phyloP scores from a whole-genome alignment of 768 basidiomycete genomes.

The Mycena alexandri region DNA sequence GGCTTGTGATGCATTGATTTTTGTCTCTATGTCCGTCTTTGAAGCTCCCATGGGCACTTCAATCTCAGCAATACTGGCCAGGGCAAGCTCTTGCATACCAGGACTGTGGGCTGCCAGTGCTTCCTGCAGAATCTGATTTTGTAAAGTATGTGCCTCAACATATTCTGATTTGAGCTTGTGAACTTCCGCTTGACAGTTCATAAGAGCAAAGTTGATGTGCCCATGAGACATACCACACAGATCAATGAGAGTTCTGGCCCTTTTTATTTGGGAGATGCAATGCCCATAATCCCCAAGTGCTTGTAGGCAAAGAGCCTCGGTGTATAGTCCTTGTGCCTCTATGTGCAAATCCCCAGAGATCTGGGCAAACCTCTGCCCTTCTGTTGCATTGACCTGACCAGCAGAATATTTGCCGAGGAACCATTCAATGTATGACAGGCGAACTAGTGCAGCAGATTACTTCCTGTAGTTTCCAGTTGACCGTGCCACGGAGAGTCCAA shows the following conservation, averaged over 20 bases:
- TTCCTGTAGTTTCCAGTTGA: not conserved
- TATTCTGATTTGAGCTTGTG: not conserved
- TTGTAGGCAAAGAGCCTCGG: not conserved
- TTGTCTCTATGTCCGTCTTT: no score
- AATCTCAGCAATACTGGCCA: no score
- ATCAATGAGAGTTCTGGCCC: not conserved
- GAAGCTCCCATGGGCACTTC: no score
- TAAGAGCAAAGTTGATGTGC: not conserved
- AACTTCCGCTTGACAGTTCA: not conserved
- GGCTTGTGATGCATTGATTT: no score
- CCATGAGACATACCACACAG: not conserved
- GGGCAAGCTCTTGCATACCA: no score
- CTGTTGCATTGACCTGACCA: not conserved
- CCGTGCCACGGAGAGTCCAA: not conserved
- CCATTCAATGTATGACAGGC: not conserved
- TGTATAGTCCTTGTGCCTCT: not conserved
- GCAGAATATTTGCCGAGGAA: not conserved
- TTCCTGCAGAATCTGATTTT: no score
- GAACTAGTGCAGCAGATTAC: not conserved
- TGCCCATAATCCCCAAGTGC: not conserved
- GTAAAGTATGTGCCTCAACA: no score
- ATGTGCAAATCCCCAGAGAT: not conserved
- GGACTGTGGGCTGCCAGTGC: no score
- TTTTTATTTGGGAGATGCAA: not conserved
- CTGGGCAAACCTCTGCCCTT: not conserved